phyloP scores from a whole-genome alignment of 345 rosid species.

The Lagerstroemia speciosa region DNA sequence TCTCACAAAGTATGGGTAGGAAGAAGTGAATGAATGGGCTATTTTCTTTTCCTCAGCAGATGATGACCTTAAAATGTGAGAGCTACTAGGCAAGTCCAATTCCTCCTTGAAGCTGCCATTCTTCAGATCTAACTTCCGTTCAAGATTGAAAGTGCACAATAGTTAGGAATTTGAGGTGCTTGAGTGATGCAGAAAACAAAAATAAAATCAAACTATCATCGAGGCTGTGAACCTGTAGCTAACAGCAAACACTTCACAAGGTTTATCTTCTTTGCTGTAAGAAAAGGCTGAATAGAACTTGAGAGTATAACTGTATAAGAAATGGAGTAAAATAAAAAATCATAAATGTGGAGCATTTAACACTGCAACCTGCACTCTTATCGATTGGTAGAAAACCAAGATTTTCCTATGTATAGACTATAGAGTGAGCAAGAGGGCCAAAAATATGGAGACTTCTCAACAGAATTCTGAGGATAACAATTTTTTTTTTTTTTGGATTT shows the following conservation, averaged over 20 bases:
- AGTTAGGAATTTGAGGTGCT: slow-evolving; percentile 5
- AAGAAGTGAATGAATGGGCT: slow-evolving; percentile 41
- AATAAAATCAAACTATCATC: neutral
- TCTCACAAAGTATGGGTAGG: slow-evolving; percentile 52
- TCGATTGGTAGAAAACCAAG: neutral
- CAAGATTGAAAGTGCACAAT: slow-evolving; percentile 10
- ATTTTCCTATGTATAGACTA: neutral
- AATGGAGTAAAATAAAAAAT: neutral
- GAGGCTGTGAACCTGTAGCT: neutral
- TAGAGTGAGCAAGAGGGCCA: neutral
- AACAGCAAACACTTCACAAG: neutral
- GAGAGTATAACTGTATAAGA: neutral
- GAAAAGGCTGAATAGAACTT: neutral
- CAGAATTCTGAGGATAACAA: neutral
- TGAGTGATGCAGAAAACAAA: neutral
- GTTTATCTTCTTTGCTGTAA: neutral
- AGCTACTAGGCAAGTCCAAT: slow-evolving; percentile 17
- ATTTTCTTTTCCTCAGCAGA: slow-evolving; percentile 46
- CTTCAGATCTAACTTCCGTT: slow-evolving; percentile 16
- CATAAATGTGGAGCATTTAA: neutral
- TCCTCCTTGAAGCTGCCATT: slow-evolving; percentile 15
- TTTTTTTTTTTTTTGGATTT: too few relatives aligned
- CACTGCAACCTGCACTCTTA: neutral
- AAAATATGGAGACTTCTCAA: neutral
- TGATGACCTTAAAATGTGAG: slow-evolving; percentile 19